Evolutionary conservation across 306 rosid genomes (phyloP), one percentile per base, ranked within the genome.

Genomic region (Acmispon strigosus): DNA sequence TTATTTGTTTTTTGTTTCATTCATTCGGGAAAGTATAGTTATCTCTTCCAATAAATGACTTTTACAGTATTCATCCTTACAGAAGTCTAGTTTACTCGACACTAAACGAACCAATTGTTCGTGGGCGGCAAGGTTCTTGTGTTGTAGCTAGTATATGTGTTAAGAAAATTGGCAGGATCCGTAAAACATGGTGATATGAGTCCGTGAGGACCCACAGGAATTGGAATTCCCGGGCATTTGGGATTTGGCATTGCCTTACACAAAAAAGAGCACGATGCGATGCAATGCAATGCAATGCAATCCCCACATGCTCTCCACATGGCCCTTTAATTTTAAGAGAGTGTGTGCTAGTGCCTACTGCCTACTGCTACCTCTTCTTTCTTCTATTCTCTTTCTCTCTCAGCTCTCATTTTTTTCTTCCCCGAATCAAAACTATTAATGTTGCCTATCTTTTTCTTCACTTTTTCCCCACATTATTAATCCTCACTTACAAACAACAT

Each of bases 221-320:
- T 85, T 83, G 63, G 45, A 79, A 83, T 79, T 81, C 76, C 77
- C 70, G 85, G 88, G 83, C 87, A 81, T 71, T 75, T 77, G 82
- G 76, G 70, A 54, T 73, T 72, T 71, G 74, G 86, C 79, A 75
- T 80, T 78, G 77, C 66, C 72, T 73, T 66, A 53, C 13, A 73
- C 9, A 39, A 52, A 73, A 81, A 75, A 66, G 68, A 72, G 78
- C 49, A 74, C 58, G 73, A 18, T 53, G 58, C 72, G 65, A 72
- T 73, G 84, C 9, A 36, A 36, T 36, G 58, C 72, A 69, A 72
- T 73, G 58, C 72, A 69, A 72, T 73, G 84, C 9, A 36, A 36
- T 36, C 4, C 88, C 81, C 91, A 86, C 91, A 90, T 82, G 89
- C 86, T 69, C 84, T 73, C 90, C 90, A 85, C 94, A 86, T 86